Base-by-base conservation (phyloP, 306 rosid genomes). In the Alnus rubra region DNA sequence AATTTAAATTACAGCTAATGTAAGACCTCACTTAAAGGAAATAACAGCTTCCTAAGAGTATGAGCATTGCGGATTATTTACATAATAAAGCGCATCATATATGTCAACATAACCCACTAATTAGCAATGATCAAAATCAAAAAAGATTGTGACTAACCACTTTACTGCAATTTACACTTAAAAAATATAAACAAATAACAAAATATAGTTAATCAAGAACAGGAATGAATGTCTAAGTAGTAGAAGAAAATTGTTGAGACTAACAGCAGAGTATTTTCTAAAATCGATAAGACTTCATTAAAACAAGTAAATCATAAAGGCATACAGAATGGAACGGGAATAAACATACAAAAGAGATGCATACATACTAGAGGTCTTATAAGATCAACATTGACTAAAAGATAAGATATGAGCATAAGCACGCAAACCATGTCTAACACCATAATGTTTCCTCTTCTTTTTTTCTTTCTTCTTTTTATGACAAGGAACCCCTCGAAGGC, bases 221-320 rank as follows among this genome's bases (percentile, higher is more conserved):
- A 63, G 69, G 47, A 64, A 64, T 0, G 11, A 64, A 64, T 64
- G 48, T 42, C 51, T 42, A 42, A 42, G 31, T 18, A 42, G 31
- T 3, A 42, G 6, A 4, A 67, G 23, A 67, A 39, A 9, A 67
- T 42, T 42, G 30, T 42, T 8, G 72, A 42, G 28, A 9, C 3
- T 9, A 9, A 67, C 49, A 67, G 42, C 9, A 3, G 9, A 67
- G 14, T 8, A 35, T 18, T 9, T 67, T 37, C 15, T 67, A 18
- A 42, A 67, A 67, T 67, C 31, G 4, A 42, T 3, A 16, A n/a
- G 13, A 51, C 48, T 67, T 42, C 72, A 0, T 31, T 37, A 18
- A 67, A 39, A 67, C 50, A 67, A 67, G 72, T 67, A 67, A 67
- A 39, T 39, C 51, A 68, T n/a, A 39, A n/a, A 37, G 71, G 71